Evolutionary conservation across 2,329 filamentous ascomycete species (phyloP), one percentile per base, ranked within the genome.

Genomic region (Aspergillus candidus): DNA sequence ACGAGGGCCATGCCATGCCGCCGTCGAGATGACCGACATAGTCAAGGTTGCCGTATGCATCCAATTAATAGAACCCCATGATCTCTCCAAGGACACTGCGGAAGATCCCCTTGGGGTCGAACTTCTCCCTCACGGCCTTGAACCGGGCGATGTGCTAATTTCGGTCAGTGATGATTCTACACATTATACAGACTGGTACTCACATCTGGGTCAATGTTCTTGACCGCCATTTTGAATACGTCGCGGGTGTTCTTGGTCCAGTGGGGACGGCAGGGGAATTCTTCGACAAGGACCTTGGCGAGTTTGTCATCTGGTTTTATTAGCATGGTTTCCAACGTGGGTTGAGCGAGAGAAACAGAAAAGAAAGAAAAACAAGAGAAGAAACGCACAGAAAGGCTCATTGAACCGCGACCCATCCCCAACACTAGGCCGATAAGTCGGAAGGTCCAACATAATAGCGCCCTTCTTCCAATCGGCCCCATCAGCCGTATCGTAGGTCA

Each of bases 211-310:
- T 48, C 46, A 2, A 48, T 32, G 29, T 48, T 43, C 22, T 37
- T 41, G 3, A 11, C 38, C 1, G 46, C 42, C 39, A 48, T 27
- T 3, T 39, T 22, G n/a, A 48, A 48, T 3, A 48, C 46, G 6
- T 48, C 46, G 6, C 46, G 32, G 6, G 42, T 48, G 29, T 48
- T 48, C 36, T 48, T 48, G 3, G 46, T 48, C 46, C 46, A 48
- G 12, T 48, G 46, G 11, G 46, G 46, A 4, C 46, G 46, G 22
- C 46, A 48, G 7, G 46, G 46, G 11, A 48, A 48, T 18, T 48
- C 46, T 10, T 40, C 27, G n/a, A 48, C 35, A 17, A 48, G 17
- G 2, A 36, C 35, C 12, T 33, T 40, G 7, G 38, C 42, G 1
- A 48, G 36, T 5, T 35, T 40, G 4, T 31, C 39, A 32, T 48